A percentile compares a stretch with the other conserved stretches of the same genome.
phyloP scores from a whole-genome alignment of 768 basidiomycete species.

The Udeniomyces megalosporus region DNA sequence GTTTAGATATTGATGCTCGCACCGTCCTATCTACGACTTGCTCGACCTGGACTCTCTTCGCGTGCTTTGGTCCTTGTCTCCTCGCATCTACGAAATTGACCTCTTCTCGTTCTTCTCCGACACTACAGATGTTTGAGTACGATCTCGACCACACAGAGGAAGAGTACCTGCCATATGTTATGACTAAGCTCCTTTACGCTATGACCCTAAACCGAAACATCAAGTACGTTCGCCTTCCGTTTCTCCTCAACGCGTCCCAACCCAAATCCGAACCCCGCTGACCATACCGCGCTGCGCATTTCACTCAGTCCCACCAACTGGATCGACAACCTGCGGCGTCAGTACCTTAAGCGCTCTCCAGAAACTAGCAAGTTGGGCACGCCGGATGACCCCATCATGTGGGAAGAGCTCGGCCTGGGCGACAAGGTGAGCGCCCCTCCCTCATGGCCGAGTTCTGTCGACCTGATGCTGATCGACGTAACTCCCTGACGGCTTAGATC shows the following conservation, averaged over 20 bases:
- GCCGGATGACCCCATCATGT: conserved; percentile 35
- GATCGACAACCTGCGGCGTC: conserved; percentile 60
- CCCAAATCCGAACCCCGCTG: conserved; percentile 54
- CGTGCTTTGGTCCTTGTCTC: not conserved
- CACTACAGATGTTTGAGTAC: conserved; percentile 53
- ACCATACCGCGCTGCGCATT: not conserved
- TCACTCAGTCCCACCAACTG: conserved; percentile 48
- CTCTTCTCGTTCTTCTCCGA: not conserved
- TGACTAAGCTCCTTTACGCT: conserved; percentile 54
- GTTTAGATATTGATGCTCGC: too few species aligned
- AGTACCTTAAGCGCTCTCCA: conserved; percentile 59
- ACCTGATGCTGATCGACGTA: not conserved
- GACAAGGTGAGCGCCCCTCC: conserved; percentile 60
- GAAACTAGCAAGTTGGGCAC: conserved; percentile 55
- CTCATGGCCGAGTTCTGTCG: too few species aligned
- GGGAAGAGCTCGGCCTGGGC: conserved; percentile 55
- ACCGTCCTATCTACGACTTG: too few species aligned
- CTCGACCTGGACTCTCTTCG: too few species aligned
- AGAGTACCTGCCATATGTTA: conserved; percentile 41
- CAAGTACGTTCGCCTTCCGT: conserved; percentile 36
- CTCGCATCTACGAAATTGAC: not conserved
- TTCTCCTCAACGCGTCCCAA: conserved; percentile 30
- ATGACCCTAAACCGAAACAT: conserved; percentile 69
- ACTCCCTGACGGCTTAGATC: conserved; percentile 22
- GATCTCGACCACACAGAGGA: conserved; percentile 37